Evolutionary conservation across 306 rosid genomes (phyloP), one percentile per base, ranked within the genome.

Genomic region (Gastrolobium villosum): DNA sequence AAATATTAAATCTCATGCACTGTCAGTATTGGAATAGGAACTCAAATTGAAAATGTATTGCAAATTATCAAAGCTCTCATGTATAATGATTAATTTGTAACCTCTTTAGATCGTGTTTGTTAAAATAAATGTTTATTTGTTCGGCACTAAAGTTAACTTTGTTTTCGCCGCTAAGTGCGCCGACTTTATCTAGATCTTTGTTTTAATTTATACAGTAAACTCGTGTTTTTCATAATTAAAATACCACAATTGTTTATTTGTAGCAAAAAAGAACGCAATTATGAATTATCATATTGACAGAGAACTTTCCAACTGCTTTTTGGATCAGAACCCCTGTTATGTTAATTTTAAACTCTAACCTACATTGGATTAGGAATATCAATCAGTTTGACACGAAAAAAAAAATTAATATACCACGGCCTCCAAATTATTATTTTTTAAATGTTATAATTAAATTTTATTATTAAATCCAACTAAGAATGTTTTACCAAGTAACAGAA

Each of bases 91-190:
- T 36, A 44, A 44, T 28, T 31, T 10, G 59, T 32, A 44, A 31
- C 10, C 59, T 30, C 73, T 65, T 20, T 67, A 5, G 36, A 32
- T 32, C 9, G 14, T n/a, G 74, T 48, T 49, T 9, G 34, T 32
- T 49, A 49, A 36, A 49, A 36, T 45, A 67, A 66, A 5, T n/a
- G 32, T 15, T 44, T 66, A 4, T 66, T 44, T 41, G 10, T 49
- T 50, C 7, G 20, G 49, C 36, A 32, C 35, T 10, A 15, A 14
- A 70, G 41, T 4, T 13, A 6, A 30, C 36, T 36, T 68, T 6
- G 55, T 28, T 9, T 70, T 70, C 20, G 3, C n/a, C 4, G 34
- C 3, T 5, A 36, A 49, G 75, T 70, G 75, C 63, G 49, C 50
- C 11, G 9, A 15, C 39, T 53, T 71, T 70, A 52, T 70, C 26